Percentiles rank a stretch among this genome's conserved stretches.
These are phyloP conservation scores for Firmiana major DNA, from an alignment of 345 rosid genomes.

Conservation along the genomic window DNA sequence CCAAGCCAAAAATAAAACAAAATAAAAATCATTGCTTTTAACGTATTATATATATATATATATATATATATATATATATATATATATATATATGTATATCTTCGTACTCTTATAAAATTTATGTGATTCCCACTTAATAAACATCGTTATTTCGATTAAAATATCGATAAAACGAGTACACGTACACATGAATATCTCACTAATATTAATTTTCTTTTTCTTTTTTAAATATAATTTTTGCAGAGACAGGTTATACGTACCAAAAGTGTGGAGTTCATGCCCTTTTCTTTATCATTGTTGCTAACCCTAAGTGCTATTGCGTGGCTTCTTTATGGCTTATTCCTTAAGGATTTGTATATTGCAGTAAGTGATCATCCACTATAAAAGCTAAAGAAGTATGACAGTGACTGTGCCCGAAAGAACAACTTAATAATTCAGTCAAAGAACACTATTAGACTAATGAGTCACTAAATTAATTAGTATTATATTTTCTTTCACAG, in stretches of 20 bases:
- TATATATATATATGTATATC: too few species aligned
- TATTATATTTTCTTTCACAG: conserved; percentile 16
- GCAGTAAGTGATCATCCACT: conserved; percentile 32
- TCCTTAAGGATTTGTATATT: conserved; percentile 41
- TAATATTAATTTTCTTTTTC: background rate
- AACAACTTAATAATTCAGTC: too few species aligned
- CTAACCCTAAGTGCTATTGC: conserved; percentile 51
- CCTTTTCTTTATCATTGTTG: conserved; percentile 46
- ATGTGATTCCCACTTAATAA: background rate
- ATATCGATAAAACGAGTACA: too few species aligned
- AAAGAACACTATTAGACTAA: too few species aligned
- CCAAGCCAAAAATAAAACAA: too few species aligned
- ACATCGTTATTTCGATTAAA: background rate
- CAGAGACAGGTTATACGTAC: conserved; percentile 47
- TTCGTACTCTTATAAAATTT: background rate
- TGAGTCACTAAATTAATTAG: background rate
- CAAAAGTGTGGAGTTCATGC: conserved; percentile 73
- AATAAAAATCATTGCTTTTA: too few species aligned
- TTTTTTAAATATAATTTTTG: background rate
- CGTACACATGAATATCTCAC: background rate
- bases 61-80: too few species aligned
- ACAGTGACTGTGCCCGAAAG: too few species aligned
- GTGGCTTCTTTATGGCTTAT: conserved; percentile 57
- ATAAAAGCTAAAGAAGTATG: background rate
- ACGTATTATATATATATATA: too few species aligned